phyloP scores from a whole-genome alignment of 192 early-diverging fungal species.

The Linnemannia hyalina region DNA sequence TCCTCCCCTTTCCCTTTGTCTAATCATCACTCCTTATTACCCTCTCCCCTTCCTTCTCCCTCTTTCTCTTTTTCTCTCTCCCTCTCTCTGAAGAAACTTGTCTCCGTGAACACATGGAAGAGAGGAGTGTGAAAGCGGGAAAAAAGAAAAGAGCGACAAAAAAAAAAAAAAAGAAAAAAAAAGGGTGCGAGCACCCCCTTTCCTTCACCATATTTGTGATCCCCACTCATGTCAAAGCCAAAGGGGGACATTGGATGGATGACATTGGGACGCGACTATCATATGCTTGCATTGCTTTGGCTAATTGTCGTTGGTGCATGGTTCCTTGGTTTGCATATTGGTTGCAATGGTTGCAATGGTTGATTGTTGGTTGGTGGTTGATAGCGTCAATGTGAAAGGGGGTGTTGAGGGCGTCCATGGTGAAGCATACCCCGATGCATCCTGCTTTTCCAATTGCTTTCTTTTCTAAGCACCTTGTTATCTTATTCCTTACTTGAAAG shows the following conservation, averaged over 20 bases:
- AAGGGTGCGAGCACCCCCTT: neutral
- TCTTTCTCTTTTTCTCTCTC: neutral
- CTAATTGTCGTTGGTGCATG: too few species aligned
- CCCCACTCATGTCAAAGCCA: too few species aligned
- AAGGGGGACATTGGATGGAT: neutral
- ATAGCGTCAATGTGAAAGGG: too few species aligned
- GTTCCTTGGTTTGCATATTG: too few species aligned
- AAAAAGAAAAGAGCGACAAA: neutral
- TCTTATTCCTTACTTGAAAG: too few species aligned
- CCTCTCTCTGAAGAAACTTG: neutral
- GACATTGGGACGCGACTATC: neutral
- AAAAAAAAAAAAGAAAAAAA: neutral
- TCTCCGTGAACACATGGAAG: conserved; percentile 10
- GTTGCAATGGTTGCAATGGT: too few species aligned
- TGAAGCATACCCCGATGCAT: too few species aligned
- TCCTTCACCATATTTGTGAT: neutral
- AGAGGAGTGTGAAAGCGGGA: too few species aligned
- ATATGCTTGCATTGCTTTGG: neutral
- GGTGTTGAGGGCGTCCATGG: too few species aligned
- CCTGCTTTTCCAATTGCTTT: too few species aligned
- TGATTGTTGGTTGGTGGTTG: too few species aligned
- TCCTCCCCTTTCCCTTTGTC: neutral
- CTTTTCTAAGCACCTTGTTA: too few species aligned
- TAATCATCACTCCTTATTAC: neutral
- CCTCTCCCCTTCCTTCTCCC: neutral